phyloP scores from a whole-genome alignment of 2,329 filamentous ascomycete species.

The Exophiala dermatitidis region DNA sequence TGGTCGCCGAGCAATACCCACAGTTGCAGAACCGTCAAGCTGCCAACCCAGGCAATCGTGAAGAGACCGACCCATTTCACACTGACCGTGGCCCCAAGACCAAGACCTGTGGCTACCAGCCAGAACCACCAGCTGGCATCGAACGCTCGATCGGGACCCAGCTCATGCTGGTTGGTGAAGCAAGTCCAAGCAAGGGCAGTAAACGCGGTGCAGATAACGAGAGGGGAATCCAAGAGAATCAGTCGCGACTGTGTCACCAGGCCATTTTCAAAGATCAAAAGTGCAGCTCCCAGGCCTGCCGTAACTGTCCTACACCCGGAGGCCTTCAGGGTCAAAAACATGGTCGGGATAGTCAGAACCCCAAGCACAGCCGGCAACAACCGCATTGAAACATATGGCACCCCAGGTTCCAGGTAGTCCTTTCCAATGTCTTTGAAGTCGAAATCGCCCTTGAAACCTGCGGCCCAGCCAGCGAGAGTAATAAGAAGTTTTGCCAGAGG shows the following conservation, averaged over 20 bases:
- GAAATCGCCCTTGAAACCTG: slow-evolving; percentile 90
- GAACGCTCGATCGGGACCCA: slow-evolving; percentile 83
- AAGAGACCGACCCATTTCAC: slow-evolving; percentile 99
- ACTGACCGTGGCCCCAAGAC: slow-evolving; percentile 81
- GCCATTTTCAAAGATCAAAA: slow-evolving; percentile 95
- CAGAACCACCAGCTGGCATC: slow-evolving; percentile 95
- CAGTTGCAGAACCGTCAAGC: slow-evolving; percentile 80
- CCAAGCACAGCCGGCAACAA: slow-evolving; percentile 85
- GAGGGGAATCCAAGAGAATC: slow-evolving; percentile 90
- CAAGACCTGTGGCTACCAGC: slow-evolving; percentile 77
- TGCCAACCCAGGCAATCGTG: slow-evolving; percentile 96
- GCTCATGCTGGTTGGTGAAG: slow-evolving; percentile 95
- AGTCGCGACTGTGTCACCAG: slow-evolving; percentile 89
- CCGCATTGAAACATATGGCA: slow-evolving; percentile 97
- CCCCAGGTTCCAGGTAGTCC: slow-evolving; percentile 88
- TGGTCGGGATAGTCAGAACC: slow-evolving; percentile 77
- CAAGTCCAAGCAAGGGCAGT: slow-evolving; percentile 84
- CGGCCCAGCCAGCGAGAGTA: slow-evolving; percentile 87
- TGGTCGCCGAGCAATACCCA: slow-evolving; percentile 91
- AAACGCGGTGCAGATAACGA: slow-evolving; percentile 87
- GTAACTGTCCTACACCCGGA: slow-evolving; percentile 81
- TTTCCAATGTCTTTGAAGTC: slow-evolving; percentile 99
- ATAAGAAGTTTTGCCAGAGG: slow-evolving; percentile 95
- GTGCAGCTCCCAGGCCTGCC: slow-evolving; percentile 70
- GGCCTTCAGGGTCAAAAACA: slow-evolving; percentile 92